Conservation (phyloP, 306 rosid species). For the Acacia confusa region DNA sequence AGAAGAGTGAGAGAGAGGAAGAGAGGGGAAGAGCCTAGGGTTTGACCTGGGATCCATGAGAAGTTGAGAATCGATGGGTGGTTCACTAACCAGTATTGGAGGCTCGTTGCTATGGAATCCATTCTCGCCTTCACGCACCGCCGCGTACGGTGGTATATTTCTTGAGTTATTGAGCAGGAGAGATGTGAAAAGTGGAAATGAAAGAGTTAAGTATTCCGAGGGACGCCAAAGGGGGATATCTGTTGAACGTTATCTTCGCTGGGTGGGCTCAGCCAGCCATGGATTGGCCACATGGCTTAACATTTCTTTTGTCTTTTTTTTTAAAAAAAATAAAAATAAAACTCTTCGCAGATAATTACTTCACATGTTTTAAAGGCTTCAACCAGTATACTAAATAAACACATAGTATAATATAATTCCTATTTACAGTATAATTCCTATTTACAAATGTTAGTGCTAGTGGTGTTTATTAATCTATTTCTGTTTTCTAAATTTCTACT, state of each 20-base stretch:
- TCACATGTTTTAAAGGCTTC: too few species aligned
- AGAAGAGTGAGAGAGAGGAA: slow-evolving; percentile 47
- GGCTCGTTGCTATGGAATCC: slow-evolving; percentile 1
- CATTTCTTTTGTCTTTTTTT: too few species aligned
- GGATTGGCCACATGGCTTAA: not conserved
- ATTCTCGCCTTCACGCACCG: not conserved
- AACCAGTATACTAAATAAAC: too few species aligned
- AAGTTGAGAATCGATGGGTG: slow-evolving; percentile 64
- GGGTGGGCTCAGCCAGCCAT: not conserved
- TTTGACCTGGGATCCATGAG: slow-evolving; percentile 60
- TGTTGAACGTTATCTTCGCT: not conserved
- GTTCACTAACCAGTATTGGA: slow-evolving; percentile 59
- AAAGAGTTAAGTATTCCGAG: too few species aligned
- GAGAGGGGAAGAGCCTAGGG: slow-evolving; percentile 46
- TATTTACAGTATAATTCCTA: too few species aligned
- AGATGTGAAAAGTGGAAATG: not conserved
- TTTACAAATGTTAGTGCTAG: too few species aligned
- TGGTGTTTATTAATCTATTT: too few species aligned
- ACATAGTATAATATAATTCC: too few species aligned
- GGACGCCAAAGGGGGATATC: too few species aligned
- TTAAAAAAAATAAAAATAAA: too few species aligned
- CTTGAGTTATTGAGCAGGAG: not conserved
- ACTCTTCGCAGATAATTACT: too few species aligned
- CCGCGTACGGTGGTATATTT: not conserved
- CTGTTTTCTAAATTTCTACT: too few species aligned